Conservation (phyloP, 495 filamentous ascomycete genomes). For the Clohesyomyces aquaticus region DNA sequence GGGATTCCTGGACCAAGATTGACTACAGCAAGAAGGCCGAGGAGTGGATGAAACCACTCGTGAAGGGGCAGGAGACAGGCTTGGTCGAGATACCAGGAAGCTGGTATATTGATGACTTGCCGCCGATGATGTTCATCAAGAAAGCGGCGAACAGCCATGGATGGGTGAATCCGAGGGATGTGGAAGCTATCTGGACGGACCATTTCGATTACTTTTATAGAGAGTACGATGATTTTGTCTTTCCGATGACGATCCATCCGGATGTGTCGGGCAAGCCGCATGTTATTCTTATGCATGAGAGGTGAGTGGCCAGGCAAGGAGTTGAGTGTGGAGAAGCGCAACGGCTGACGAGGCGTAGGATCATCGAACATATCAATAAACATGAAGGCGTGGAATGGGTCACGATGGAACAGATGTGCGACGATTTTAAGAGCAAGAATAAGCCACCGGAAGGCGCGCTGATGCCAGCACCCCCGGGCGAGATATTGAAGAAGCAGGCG, state of each 20-base stretch:
- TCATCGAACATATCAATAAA: slow-evolving; percentile 56
- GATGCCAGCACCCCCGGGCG: slow-evolving; percentile 65
- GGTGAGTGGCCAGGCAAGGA: slow-evolving; percentile 36
- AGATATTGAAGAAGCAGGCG: slow-evolving; percentile 56
- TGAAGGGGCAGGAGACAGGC: slow-evolving; percentile 51
- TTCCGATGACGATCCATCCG: slow-evolving; percentile 65
- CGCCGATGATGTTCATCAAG: slow-evolving; percentile 64
- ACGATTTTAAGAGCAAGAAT: slow-evolving; percentile 67
- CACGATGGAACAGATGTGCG: slow-evolving; percentile 60
- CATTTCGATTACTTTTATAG: slow-evolving; percentile 65
- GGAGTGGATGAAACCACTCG: slow-evolving; percentile 61
- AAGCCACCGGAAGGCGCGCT: slow-evolving; percentile 65
- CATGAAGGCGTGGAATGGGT: slow-evolving; percentile 60
- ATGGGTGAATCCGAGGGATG: slow-evolving; percentile 59
- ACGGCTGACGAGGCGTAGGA: slow-evolving; percentile 33
- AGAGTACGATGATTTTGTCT: slow-evolving; percentile 65
- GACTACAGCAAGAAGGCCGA: slow-evolving; percentile 57
- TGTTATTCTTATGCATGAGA: slow-evolving; percentile 61
- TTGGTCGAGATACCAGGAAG: slow-evolving; percentile 61
- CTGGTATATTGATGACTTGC: slow-evolving; percentile 62
- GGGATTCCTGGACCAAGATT: slow-evolving; percentile 55
- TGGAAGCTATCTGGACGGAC: slow-evolving; percentile 62
- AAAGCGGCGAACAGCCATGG: slow-evolving; percentile 58
- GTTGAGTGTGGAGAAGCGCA: neutral
- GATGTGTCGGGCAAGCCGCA: slow-evolving; percentile 64